Base-by-base conservation (phyloP, 2,329 filamentous ascomycete genomes). In the Sporothrix protearum region DNA sequence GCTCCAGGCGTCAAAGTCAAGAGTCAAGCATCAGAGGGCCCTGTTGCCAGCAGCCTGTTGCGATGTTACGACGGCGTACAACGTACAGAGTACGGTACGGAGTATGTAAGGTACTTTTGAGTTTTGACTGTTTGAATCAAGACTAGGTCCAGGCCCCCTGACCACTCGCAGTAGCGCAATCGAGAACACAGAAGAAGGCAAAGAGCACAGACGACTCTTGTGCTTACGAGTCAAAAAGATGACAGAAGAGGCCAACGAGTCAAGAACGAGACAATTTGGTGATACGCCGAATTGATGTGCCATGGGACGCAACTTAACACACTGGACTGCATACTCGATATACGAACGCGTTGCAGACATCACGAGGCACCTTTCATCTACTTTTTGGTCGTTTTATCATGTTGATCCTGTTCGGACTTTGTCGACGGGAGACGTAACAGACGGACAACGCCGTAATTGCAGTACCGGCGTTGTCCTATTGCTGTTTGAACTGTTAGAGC, bases 381-480 rank as follows among this genome's bases (percentile, higher is more conserved):
- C 25, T 61, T 19, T 25, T 63, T 42, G n/a, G 36, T 45, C 22
- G n/a, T 45, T 33, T 10, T 45, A 25, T 59, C 33, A 10, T 45
- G 59, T 45, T 63, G 59, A 63, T 42, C 59, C 28, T 63, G 33
- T 16, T 22, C 59, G n/a, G 16, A 16, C 45, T 12, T 42, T n/a
- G 22, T 61, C 1, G 16, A 28, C n/a, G 28, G n/a, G 8, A 63
- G n/a, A 42, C 28, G 36, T 10, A 8, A 12, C 59, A 42, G 25
- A 45, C 59, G 59, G 59, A 45, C 59, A 63, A 63, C n/a, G n/a
- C 59, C 59, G 59, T 63, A n/a, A 63, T 63, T 63, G n/a, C n/a
- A 28, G 12, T 16, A 9, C 7, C 53, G 28, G 1, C 25, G 25
- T 33, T 57, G 25, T 30, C 33, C 10, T 16, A 6, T 30, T 33